Percentiles rank a stretch among this genome's conserved stretches.
Conservation (phyloP, 257 asterid species). For the Ehretia macrophylla region DNA sequence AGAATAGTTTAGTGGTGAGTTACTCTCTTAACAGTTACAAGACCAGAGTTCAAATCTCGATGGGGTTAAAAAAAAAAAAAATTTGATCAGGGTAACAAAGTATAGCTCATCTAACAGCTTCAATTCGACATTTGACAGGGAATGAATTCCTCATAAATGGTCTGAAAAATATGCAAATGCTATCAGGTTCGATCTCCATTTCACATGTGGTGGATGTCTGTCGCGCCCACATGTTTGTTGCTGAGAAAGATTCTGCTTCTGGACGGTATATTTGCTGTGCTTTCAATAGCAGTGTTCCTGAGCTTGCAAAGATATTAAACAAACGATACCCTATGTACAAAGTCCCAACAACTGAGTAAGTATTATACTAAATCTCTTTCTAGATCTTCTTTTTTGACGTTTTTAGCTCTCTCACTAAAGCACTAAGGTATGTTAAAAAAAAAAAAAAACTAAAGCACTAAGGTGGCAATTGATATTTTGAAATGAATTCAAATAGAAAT, state of each 20-base stretch:
- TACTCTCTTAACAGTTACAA: too few species aligned
- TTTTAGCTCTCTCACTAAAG: not conserved
- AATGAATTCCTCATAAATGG: slow-evolving; percentile 15
- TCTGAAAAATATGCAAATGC: slow-evolving; percentile 25
- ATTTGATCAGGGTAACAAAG: too few species aligned
- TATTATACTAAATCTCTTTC: not conserved
- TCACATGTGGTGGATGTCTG: slow-evolving; percentile 25
- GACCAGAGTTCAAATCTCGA: too few species aligned
- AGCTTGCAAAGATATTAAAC: slow-evolving; percentile 17
- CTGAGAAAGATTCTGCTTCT: slow-evolving; percentile 26
- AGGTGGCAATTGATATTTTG: too few species aligned
- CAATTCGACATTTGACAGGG: slow-evolving; percentile 14
- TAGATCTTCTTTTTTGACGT: too few species aligned
- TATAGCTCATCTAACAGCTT: not conserved
- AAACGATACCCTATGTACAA: slow-evolving; percentile 9
- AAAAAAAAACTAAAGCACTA: too few species aligned
- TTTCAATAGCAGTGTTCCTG: slow-evolving; percentile 15
- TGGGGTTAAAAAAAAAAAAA: too few species aligned
- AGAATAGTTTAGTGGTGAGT: too few species aligned
- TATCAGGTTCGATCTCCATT: slow-evolving; percentile 23
- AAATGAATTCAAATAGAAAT: too few species aligned
- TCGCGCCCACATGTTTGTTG: slow-evolving; percentile 24
- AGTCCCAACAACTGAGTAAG: slow-evolving; percentile 17
- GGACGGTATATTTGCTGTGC: slow-evolving; percentile 24
- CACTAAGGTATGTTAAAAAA: too few species aligned